phyloP scores from a whole-genome alignment of 176 grass and related monocot species.

The Avena sativa region DNA sequence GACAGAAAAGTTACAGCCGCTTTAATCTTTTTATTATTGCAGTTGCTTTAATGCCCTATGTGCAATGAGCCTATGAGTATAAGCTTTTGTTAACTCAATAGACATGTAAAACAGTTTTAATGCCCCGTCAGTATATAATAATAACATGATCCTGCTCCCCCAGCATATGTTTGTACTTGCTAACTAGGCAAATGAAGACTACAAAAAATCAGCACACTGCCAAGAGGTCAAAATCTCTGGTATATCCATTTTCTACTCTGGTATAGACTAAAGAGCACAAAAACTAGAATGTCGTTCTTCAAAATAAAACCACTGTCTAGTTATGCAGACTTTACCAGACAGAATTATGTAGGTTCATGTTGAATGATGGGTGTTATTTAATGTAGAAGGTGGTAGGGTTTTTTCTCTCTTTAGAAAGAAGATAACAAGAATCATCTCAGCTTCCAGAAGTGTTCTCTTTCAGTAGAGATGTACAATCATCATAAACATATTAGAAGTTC shows the following conservation, averaged over 20 bases:
- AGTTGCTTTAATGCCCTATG: not conserved
- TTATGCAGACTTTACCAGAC: slow-evolving; percentile 2
- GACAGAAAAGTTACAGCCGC: not conserved
- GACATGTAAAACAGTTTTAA: not conserved
- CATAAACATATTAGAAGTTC: not conserved
- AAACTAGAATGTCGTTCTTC: not conserved
- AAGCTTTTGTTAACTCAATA: not conserved
- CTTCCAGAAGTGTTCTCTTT: not conserved
- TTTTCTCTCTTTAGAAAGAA: not conserved
- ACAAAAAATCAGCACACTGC: not conserved
- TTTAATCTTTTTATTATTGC: not conserved
- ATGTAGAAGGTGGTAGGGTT: not conserved
- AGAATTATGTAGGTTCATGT: not conserved
- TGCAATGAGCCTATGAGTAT: not conserved
- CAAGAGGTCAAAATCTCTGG: not conserved
- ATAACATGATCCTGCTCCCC: not conserved
- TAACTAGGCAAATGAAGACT: slow-evolving; percentile 2
- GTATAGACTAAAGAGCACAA: not conserved
- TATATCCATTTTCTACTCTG: not conserved
- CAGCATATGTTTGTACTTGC: not conserved
- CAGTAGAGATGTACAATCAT: not conserved
- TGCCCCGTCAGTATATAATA: not conserved
- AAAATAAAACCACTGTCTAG: not conserved
- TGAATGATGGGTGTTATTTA: not conserved
- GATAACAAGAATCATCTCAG: not conserved